Base-by-base conservation (phyloP, 139 green algal genomes). In the Prasinococcaceae sp. region DNA sequence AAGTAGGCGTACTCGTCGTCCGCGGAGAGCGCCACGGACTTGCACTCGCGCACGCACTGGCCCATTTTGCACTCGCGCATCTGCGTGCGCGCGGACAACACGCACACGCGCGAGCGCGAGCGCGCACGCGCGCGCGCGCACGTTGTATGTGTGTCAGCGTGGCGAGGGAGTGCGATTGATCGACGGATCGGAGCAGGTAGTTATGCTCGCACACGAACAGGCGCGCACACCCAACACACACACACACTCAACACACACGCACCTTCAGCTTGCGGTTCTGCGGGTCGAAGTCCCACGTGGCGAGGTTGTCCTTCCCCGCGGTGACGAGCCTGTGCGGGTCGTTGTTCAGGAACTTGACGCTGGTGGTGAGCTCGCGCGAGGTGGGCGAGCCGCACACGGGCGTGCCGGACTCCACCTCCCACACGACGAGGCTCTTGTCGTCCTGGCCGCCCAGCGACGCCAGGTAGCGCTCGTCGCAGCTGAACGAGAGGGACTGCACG, bases 401-500 rank as follows among this genome's bases (percentile, higher is more conserved):
- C 25, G 76, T 63, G 16, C 80, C 80, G 3, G 54, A 79, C 27
- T 69, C 53, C 6, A 90, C 80, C 48, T 89, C 70, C 84, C 84
- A 93, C 20, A 93, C 58, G 24, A 92, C 81, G 54, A 93, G 63
- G 9, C 70, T 64, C 53, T 84, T 85, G 69, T 93, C 81, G 58
- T 93, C 83, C 20, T 77, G 70, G 2, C 84, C 84, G 9, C 84
- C 84, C 6, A 93, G 55, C 0, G 77, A 88, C 4, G 76, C 79
- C 4, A 93, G 58, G 46, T 71, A 78, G 1, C 50, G 29, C 36
- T 85, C 78, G 50, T 85, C 73, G 32, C 35, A 55, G 0, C 68
- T 82, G 43, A 90, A 90, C 22, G 70, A 60, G 26, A 90, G 66
- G 0, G 73, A 66, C 53, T 86, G 77, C 0, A 93, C 74, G 17